Base-by-base conservation (phyloP, 2,329 filamentous ascomycete genomes). In the Ophiocordyceps camponoti-floridani region DNA sequence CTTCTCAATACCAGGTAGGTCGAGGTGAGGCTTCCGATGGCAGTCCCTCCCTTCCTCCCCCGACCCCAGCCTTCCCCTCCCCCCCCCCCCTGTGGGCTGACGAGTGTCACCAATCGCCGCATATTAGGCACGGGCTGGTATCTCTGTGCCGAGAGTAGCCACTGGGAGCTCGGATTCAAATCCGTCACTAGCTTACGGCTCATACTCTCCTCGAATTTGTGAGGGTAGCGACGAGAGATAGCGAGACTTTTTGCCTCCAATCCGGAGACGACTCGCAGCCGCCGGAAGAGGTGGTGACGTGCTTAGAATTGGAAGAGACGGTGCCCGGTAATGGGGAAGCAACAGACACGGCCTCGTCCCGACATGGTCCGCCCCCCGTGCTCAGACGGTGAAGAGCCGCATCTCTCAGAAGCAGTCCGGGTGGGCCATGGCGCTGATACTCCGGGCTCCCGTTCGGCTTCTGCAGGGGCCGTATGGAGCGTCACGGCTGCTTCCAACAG, bases 131-230 rank as follows among this genome's bases (percentile, higher is more conserved):
- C 40, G 40, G 41, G 31, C 7, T 33, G n/a, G 6, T 27, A 26
- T 28, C 14, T 41, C 38, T 44, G 26, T 38, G 42, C 45, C 42
- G 45, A 44, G 41, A 40, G 28, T 44, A 46, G 45, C 45, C 45
- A 43, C 37, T 18, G 19, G 8, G 33, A 35, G 11, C 31, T 33
- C 31, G 31, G 14, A 12, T 33, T 33, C 31, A 33, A 33, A 33
- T 33, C 31, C 11, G 31, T n/a, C 31, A 14, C 10, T 35, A 14
- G 43, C 31, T 44, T 44, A 41, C 43, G 42, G 45, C 44, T 46
- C 48, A 26, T n/a, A 40, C 31, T n/a, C 31, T 35, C 31, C 31
- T 35, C 13, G 8, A 35, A 12, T 35, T n/a, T 35, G 13, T 14
- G 13, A n/a, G 31, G 31, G 31, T 35, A n/a, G 31, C 31, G 31